phyloP scores from a whole-genome alignment of 352 stramenopile species.

The Globisporangium spinosum region DNA sequence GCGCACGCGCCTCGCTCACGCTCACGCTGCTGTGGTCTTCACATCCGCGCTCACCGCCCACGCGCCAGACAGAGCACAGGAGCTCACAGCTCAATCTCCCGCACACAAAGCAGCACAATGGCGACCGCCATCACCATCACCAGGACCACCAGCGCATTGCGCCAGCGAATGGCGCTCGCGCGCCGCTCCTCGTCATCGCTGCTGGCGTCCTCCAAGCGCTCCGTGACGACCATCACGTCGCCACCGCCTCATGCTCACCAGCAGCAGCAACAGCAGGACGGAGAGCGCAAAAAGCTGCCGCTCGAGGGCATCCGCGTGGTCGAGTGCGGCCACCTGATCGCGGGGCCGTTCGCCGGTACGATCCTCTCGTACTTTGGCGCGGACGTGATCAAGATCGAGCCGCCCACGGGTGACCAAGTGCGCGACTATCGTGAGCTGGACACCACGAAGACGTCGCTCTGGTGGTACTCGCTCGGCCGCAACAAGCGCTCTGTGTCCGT shows the following conservation, averaged over 20 bases:
- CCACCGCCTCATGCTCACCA: neutral
- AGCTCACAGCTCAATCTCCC: neutral
- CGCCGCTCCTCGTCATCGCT: neutral
- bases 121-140: neutral
- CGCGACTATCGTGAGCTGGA: slow-evolving; percentile 79
- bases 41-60: neutral
- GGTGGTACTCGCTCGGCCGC: slow-evolving; percentile 87
- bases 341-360: slow-evolving; percentile 73
- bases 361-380: slow-evolving; percentile 89
- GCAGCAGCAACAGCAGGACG: neutral
- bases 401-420: slow-evolving; percentile 78
- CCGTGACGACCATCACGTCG: slow-evolving; percentile 16
- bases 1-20: neutral
- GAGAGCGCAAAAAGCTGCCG: slow-evolving; percentile 31
- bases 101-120: neutral
- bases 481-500: slow-evolving; percentile 87
- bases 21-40: neutral
- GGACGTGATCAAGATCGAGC: slow-evolving; percentile 90
- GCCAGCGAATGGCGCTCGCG: neutral
- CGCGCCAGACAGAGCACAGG: neutral
- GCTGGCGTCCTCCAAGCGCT: slow-evolving; percentile 1
- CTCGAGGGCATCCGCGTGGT: slow-evolving; percentile 72
- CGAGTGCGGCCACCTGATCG: slow-evolving; percentile 80
- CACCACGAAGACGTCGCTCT: slow-evolving; percentile 70
- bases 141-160: neutral